Conservation (phyloP, 805 yeast genomes). For the Candida rishiriensis region DNA sequence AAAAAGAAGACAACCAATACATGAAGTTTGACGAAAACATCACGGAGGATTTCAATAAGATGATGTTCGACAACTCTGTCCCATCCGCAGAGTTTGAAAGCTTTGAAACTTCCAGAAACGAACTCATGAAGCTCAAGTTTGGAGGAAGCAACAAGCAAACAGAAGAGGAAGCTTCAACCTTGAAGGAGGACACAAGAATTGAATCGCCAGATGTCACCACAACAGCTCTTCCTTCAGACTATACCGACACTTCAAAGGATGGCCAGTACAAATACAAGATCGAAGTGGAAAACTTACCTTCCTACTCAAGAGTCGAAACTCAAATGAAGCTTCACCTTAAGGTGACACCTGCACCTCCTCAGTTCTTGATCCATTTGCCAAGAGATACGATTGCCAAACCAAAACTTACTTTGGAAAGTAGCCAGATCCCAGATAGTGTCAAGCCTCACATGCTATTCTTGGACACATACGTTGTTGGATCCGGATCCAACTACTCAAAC, state of each 20-base stretch:
- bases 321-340: slow-evolving; percentile 76
- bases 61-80: slow-evolving; percentile 1
- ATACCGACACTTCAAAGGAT: slow-evolving; percentile 18
- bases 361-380: slow-evolving; percentile 72
- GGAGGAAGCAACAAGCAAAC: slow-evolving; percentile 31
- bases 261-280: slow-evolving; percentile 39
- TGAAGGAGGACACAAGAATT: slow-evolving; percentile 5
- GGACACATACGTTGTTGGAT: slow-evolving; percentile 70
- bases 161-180: slow-evolving; percentile 7
- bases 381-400: slow-evolving; percentile 85
- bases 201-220: slow-evolving; percentile 25
- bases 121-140: slow-evolving; percentile 48
- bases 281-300: slow-evolving; percentile 61
- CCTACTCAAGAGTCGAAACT: slow-evolving; percentile 88
- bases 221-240: slow-evolving; percentile 26
- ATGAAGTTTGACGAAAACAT: slow-evolving; percentile 7
- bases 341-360: slow-evolving; percentile 73
- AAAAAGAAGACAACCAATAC: slow-evolving; percentile 11
- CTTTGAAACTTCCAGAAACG: slow-evolving; percentile 44
- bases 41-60: slow-evolving; percentile 1
- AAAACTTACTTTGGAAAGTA: slow-evolving; percentile 60
- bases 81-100: slow-evolving; percentile 23
- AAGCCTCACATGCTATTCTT: slow-evolving; percentile 55
- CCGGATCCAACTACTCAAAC: slow-evolving; percentile 7
- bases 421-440: slow-evolving; percentile 43